A percentile compares a stretch with the other conserved stretches of the same genome.
phyloP scores from a whole-genome alignment of 2,329 filamentous ascomycete genomes.

The Sporothrix schenckii region DNA sequence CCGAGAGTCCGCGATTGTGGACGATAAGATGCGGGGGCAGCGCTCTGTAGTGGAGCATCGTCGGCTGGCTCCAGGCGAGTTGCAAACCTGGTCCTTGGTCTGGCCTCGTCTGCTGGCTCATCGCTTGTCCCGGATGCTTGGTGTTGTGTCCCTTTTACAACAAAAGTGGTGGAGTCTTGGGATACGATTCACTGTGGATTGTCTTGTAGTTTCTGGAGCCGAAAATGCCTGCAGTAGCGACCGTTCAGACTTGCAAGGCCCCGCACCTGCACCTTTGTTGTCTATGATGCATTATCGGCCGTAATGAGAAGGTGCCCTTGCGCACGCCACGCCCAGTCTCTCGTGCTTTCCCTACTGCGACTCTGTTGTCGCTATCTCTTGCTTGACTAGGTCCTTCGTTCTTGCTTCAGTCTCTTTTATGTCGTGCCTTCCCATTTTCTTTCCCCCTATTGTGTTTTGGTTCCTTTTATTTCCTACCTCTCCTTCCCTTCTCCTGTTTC shows the following conservation, averaged over 20 bases:
- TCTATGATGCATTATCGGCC: background rate
- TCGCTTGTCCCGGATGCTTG: background rate
- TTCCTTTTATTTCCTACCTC: background rate
- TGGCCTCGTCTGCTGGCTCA: background rate
- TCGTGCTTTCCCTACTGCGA: background rate
- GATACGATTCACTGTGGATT: background rate
- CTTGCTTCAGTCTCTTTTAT: background rate
- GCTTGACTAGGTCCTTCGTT: background rate
- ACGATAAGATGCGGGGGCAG: constrained; percentile 26
- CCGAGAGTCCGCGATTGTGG: constrained; percentile 17
- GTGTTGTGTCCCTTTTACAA: background rate
- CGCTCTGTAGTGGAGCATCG: constrained; percentile 1
- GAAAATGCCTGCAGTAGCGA: constrained; percentile 17
- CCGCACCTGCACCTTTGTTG: background rate
- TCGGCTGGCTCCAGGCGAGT: background rate
- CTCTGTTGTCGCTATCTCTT: constrained; percentile 1
- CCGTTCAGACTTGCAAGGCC: constrained; percentile 15
- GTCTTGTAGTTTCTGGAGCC: background rate
- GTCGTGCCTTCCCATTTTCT: background rate
- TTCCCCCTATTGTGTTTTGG: background rate
- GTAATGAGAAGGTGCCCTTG: constrained; percentile 23
- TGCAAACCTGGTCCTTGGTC: background rate
- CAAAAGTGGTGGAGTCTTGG: background rate
- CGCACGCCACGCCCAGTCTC: background rate
- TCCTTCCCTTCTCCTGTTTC: background rate